These are phyloP conservation scores for Trichoderma sp. DNA, from an alignment of 2,329 filamentous ascomycete genomes.

Conservation along the genomic window DNA sequence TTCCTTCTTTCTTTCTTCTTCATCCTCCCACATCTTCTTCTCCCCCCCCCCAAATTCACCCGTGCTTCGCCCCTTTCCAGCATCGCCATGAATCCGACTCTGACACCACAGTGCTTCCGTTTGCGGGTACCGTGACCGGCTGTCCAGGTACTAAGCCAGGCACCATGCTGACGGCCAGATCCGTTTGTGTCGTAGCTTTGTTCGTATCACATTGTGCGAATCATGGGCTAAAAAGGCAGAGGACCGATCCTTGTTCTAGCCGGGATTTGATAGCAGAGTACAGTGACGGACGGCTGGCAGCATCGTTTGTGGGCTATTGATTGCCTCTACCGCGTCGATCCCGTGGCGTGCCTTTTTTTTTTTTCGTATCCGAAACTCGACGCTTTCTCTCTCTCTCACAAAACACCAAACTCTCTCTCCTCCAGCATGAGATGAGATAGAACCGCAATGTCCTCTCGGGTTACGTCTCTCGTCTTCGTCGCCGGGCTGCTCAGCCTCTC, in stretches of 20 bases:
- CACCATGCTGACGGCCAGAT: neutral
- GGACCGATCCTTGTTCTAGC: neutral
- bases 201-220: neutral
- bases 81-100: neutral
- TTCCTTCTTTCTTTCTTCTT: neutral
- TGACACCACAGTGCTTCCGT: neutral
- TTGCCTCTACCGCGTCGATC: neutral
- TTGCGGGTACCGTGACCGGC: neutral
- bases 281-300: too few species aligned
- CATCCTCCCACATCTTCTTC: too few species aligned
- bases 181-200: neutral
- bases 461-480: constrained; percentile 2
- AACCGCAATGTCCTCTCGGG: neutral
- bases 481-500: constrained; percentile 13
- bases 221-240: neutral
- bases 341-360: neutral
- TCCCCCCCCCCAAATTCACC: too few species aligned
- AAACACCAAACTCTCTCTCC: neutral
- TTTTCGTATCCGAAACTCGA: too few species aligned
- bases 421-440: neutral
- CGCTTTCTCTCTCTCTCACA: neutral
- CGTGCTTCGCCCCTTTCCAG: neutral
- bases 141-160: neutral
- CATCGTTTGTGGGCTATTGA: too few species aligned
- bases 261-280: neutral